Evolutionary conservation across 495 filamentous ascomycete genomes (phyloP).

Genomic region (Xylaria venustula): DNA sequence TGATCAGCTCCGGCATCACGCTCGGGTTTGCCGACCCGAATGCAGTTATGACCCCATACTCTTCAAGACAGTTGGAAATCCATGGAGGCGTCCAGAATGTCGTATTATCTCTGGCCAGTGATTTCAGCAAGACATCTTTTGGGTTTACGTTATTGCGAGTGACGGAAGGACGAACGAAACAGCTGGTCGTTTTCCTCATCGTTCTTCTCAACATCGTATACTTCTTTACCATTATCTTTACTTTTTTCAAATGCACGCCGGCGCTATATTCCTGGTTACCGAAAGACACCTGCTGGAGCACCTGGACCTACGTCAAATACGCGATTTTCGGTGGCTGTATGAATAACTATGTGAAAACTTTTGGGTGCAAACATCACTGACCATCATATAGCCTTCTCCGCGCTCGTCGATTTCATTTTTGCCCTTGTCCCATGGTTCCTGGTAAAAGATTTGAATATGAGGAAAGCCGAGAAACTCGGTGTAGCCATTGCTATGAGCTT

Average conservation of each 20-base stretch:
- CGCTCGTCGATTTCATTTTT: conserved; percentile 36
- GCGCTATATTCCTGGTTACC: conserved; percentile 33
- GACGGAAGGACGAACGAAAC: conserved; percentile 29
- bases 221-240: conserved; percentile 39
- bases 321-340: conserved; percentile 32
- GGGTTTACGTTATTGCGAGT: conserved; percentile 35
- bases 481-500: conserved; percentile 40
- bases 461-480: conserved; percentile 31
- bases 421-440: conserved; percentile 34
- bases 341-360: neutral
- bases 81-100: conserved; percentile 26
- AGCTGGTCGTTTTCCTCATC: conserved; percentile 31
- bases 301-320: conserved; percentile 22
- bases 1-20: conserved; percentile 18
- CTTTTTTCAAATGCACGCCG: conserved; percentile 39
- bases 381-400: conserved; percentile 27
- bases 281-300: conserved; percentile 33
- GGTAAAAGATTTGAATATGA: conserved; percentile 37
- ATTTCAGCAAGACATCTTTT: conserved; percentile 35
- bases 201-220: conserved; percentile 36
- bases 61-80: conserved; percentile 16
- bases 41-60: conserved; percentile 8
- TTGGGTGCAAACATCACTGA: neutral
- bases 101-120: conserved; percentile 20
- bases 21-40: conserved; percentile 20